Evolutionary conservation across 257 asterid species (phyloP), one percentile per base, ranked within the genome.

Genomic region (Solanum medicagineum): DNA sequence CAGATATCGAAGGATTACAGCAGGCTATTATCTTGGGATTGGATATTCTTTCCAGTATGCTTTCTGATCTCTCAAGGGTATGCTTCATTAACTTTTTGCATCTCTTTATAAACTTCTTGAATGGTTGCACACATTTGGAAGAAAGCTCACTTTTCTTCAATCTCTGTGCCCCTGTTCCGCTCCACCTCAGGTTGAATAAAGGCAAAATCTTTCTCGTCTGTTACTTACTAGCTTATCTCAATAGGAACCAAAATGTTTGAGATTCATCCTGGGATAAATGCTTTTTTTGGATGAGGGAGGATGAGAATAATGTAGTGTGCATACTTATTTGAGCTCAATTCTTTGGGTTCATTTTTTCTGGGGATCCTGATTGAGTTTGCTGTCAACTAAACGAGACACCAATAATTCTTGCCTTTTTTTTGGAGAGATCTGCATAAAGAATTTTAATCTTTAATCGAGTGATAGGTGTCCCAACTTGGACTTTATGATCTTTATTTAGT

Each of bases 1-100:
- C 85, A 91, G 99, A 96, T 85, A 92, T 96, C 91, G 99, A 94
- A 89, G 98, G 97, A 70, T 87, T 96, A 89, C 95, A 95, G 81
- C 86, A 88, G 77, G 93, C 98, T 74, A 87, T 95, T 90, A 89
- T 92, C 54, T 77, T 90, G 87, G 97, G 93, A 79, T 87, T 96
- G 92, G 98, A 93, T 90, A 92, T 96, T 86, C 91, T 96, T 68
- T 87, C 73, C 81, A 85, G 90, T 85, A 91, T 96, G 95, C 87
- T 91, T 47, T 91, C 93, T 84, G 83, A 87, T 85, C 88, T 88
- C 70, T 88, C 94, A 45, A 91, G 93, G 98, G 99, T 95, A 90
- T 87, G 92, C 85, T 81, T 84, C 47, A 53, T 24, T 8, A 15
- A 26, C 14, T 4, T 26, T 51, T 51, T 70, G 74, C 49, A 80